A percentile compares a stretch with the other conserved stretches of the same genome.
These are phyloP conservation scores for Byssochlamys sp. DNA, from an alignment of 2,329 filamentous ascomycete species.

Conservation along the genomic window DNA sequence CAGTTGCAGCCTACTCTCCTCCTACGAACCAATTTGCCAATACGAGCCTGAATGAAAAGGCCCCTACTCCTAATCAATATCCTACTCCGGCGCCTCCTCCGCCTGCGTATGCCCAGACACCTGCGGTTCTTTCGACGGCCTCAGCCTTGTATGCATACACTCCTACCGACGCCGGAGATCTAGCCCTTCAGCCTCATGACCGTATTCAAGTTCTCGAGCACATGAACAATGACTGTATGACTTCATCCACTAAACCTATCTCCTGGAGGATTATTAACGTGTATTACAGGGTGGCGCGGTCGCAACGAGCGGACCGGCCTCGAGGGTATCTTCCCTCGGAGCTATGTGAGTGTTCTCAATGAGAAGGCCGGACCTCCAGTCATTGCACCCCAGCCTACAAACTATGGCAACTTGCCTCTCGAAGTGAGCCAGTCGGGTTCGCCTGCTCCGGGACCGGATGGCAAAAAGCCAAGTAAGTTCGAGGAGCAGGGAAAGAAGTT, in stretches of 20 bases:
- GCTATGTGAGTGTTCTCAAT: slow-evolving; percentile 67
- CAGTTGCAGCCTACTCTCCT: slow-evolving; percentile 27
- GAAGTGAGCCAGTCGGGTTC: slow-evolving; percentile 56
- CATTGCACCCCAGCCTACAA: slow-evolving; percentile 31
- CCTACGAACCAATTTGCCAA: slow-evolving; percentile 31
- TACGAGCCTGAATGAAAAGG: slow-evolving; percentile 34
- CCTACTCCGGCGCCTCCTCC: slow-evolving; percentile 40
- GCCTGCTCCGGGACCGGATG: slow-evolving; percentile 28
- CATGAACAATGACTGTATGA: slow-evolving; percentile 81
- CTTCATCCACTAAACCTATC: background rate
- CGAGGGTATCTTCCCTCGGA: slow-evolving; percentile 91
- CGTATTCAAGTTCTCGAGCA: slow-evolving; percentile 72
- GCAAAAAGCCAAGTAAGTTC: slow-evolving; percentile 51
- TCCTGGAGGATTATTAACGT: slow-evolving; percentile 7
- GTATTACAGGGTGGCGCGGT: slow-evolving; percentile 60
- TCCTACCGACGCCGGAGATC: slow-evolving; percentile 69
- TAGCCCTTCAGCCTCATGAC: slow-evolving; percentile 73
- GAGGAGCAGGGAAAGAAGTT: slow-evolving; percentile 82
- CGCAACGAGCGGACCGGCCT: slow-evolving; percentile 69
- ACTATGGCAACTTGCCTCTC: slow-evolving; percentile 58
- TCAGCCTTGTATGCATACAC: slow-evolving; percentile 76
- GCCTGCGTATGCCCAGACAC: slow-evolving; percentile 43
- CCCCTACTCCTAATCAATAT: slow-evolving; percentile 29
- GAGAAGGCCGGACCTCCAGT: slow-evolving; percentile 43
- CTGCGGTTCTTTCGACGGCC: slow-evolving; percentile 58